A percentile compares a stretch with the other conserved stretches of the same genome.
phyloP scores from a whole-genome alignment of 129 eudicot genomes.

The Arctium lappa region DNA sequence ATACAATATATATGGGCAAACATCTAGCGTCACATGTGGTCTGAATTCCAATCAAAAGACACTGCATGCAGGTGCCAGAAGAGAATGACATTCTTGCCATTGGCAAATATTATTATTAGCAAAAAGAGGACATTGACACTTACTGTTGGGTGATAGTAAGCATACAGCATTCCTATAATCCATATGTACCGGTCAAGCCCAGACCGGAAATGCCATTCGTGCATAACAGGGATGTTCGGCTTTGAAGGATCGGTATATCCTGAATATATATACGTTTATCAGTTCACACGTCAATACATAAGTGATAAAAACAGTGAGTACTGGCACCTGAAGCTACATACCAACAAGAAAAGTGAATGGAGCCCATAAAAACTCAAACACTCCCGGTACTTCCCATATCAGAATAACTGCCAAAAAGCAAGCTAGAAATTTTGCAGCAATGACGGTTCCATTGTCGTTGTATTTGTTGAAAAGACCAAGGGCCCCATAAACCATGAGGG shows the following conservation, averaged over 20 bases:
- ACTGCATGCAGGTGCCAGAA: neutral
- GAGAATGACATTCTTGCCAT: neutral
- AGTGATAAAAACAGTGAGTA: neutral
- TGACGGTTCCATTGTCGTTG: conserved; percentile 61
- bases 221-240: conserved; percentile 48
- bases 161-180: conserved; percentile 92
- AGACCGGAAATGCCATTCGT: conserved; percentile 89
- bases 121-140: neutral
- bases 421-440: conserved; percentile 57
- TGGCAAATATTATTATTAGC: neutral
- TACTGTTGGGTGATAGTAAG: conserved; percentile 91
- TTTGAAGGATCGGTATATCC: conserved; percentile 79
- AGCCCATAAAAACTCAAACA: conserved; percentile 75
- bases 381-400: conserved; percentile 92
- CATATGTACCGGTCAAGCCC: conserved; percentile 92
- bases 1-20: neutral
- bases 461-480: conserved; percentile 71
- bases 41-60: neutral
- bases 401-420: conserved; percentile 72
- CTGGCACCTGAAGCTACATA: conserved; percentile 29
- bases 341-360: conserved; percentile 82
- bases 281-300: neutral
- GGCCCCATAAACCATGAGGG: conserved; percentile 90
- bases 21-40: neutral
- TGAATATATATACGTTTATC: conserved; percentile 21